phyloP scores from a whole-genome alignment of 805 yeast species.

The Ascoidea rubescens region DNA sequence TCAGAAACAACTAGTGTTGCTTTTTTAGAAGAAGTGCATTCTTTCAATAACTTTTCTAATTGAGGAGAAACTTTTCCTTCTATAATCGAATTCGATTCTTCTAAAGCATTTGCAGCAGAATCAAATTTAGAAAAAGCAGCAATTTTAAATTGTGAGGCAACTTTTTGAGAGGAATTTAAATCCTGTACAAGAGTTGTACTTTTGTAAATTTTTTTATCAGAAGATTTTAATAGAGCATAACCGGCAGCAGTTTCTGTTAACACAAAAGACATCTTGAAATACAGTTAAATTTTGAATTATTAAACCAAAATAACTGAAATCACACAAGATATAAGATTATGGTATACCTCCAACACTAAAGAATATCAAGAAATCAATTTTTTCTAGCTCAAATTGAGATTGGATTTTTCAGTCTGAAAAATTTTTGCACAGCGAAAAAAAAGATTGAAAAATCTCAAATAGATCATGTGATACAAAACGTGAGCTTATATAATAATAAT shows the following conservation, averaged over 20 bases:
- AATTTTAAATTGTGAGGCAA: conserved; percentile 79
- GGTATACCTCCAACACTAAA: too few relatives aligned
- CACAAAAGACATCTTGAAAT: conserved; percentile 56
- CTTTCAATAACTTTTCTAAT: conserved; percentile 63
- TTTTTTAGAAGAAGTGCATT: conserved; percentile 68
- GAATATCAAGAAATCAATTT: too few relatives aligned
- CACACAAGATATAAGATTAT: too few relatives aligned
- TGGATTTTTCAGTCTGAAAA: too few relatives aligned
- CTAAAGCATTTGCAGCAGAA: conserved; percentile 91
- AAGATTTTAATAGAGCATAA: conserved; percentile 92
- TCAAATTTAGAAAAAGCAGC: conserved; percentile 91
- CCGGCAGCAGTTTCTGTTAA: conserved; percentile 98
- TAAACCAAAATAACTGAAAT: too few relatives aligned
- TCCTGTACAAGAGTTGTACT: conserved; percentile 61
- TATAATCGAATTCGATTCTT: conserved; percentile 82
- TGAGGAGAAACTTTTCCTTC: conserved; percentile 90
- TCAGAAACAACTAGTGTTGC: conserved; percentile 84
- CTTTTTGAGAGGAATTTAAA: conserved; percentile 71
- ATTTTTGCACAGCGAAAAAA: too few relatives aligned
- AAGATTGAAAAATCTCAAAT: too few relatives aligned
- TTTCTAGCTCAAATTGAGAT: too few relatives aligned
- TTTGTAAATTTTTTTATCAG: conserved; percentile 94
- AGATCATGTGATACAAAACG: too few relatives aligned
- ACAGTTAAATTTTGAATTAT: background rate
- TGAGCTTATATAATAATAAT: too few relatives aligned